Evolutionary conservation across 371 early-diverging fungal genomes (phyloP), one percentile per base, ranked within the genome.

Genomic region (Coemansia sp.): DNA sequence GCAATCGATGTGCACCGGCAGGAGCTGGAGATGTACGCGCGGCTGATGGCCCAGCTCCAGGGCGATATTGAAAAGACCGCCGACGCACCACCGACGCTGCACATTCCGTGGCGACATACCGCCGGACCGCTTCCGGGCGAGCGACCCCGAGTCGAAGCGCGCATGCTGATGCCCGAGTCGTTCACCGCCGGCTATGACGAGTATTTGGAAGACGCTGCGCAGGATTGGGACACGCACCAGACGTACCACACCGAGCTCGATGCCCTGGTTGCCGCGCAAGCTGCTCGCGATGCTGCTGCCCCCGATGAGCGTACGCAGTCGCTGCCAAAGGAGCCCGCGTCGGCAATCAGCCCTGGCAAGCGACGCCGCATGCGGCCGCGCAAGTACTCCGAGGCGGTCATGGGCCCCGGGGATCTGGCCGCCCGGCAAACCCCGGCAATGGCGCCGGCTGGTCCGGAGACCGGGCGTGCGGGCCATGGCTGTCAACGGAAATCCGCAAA

Each of bases 171-270:
- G 39, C 61, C 72, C n/a, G 76, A 76, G 51, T 59, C 72, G 12
- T 71, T 77, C 35, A 47, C 66, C 9, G 26, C 39, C 20, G 92
- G 92, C 2, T 91, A 90, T 54, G 91, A 90, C 47, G 83, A 82
- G 20, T 94, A 94, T 63, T 77, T 94, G 31, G 81, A 83, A 26
- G 94, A 92, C 61, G 87, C 90, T 0, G 91, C 91, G 57, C 66
- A 67, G 8, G 76, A 80, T 1, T 83, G 91, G 51, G 88, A 88
- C 16, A 69, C 74, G 0, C 89, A 90, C 60, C 77, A 77, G 39
- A 81, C 86, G 41, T 89, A 83, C 62, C 84, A 84, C 30, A 54
- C 66, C 5, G 77, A 80, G 50, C 48, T 79, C 30, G 79, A 77
- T 7, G 74, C 78, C n/a, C 55, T 79, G 30, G 53, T 68, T 54